A percentile compares a stretch with the other conserved stretches of the same genome.
These are phyloP conservation scores for Daedaleopsis nitida DNA, from an alignment of 768 basidiomycete genomes.

Conservation along the genomic window DNA sequence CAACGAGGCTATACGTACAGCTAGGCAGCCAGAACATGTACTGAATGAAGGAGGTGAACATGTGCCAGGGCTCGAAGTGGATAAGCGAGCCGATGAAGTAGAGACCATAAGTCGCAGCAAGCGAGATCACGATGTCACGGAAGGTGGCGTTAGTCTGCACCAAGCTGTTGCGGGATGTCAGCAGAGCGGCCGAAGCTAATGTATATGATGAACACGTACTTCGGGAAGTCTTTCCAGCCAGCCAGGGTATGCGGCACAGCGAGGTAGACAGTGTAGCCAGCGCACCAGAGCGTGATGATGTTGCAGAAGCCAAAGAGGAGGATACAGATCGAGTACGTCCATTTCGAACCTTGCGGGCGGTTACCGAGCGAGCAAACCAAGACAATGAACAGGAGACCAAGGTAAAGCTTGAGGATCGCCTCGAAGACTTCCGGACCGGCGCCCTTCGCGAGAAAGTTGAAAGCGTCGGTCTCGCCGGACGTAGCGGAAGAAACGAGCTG, in stretches of 20 bases:
- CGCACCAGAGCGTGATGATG: slow-evolving; percentile 84
- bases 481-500: slow-evolving; percentile 86
- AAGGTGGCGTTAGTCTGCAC: slow-evolving; percentile 68
- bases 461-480: slow-evolving; percentile 59
- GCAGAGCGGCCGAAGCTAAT: neutral
- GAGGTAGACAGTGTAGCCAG: slow-evolving; percentile 87
- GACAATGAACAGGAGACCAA: slow-evolving; percentile 80
- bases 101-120: slow-evolving; percentile 76
- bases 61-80: slow-evolving; percentile 95
- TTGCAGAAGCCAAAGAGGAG: slow-evolving; percentile 79
- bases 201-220: slow-evolving; percentile 45
- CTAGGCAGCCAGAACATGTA: slow-evolving; percentile 90
- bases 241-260: slow-evolving; percentile 73
- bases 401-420: slow-evolving; percentile 81
- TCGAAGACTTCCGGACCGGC: slow-evolving; percentile 77
- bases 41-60: slow-evolving; percentile 90
- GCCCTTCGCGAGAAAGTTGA: slow-evolving; percentile 75
- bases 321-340: slow-evolving; percentile 78
- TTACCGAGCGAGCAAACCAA: slow-evolving; percentile 90
- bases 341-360: slow-evolving; percentile 89
- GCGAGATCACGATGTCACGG: slow-evolving; percentile 81
- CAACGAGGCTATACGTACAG: slow-evolving; percentile 42
- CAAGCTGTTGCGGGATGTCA: slow-evolving; percentile 41
- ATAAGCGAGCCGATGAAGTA: slow-evolving; percentile 87
- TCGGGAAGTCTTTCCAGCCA: slow-evolving; percentile 73